Base-by-base conservation (phyloP, 148 eudicot genomes). In the Fagopyrum homotropicum region DNA sequence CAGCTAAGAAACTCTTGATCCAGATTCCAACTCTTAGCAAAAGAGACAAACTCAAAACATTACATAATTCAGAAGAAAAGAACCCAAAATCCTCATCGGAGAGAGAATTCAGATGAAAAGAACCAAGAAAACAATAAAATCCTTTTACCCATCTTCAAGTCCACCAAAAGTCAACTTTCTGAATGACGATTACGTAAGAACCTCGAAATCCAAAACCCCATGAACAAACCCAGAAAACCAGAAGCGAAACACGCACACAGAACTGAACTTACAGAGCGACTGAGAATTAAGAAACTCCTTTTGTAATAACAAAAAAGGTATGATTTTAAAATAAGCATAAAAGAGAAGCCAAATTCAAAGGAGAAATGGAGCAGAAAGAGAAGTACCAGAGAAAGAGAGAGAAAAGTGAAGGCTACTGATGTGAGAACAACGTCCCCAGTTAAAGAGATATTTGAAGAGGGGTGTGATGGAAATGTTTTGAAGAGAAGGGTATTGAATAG, bases 121-220 rank as follows among this genome's bases (percentile, higher is more conserved):
- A 16, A 19, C 64, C 64, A 6, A 6, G 63, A 17, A 57, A 7
- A 57, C 19, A 48, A 16, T 19, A 57, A 57, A 16, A 17, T 12
- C 15, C 19, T 4, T 35, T 64, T 16, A 40, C 70, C 46, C 46
- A 64, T 12, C 40, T 64, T 17, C 70, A 64, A 15, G 70, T 64
- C 70, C 70, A 63, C 69, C 69, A 64, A n/a, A 35, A 64, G 45
- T 64, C 70, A 64, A 64, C 70, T 35, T 45, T 45, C 46, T 11
- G 15, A 14, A 64, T 64, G 7, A 7, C 40, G 9, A 40, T 45
- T 14, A 5, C 70, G 68, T 9, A 61, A 40, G 8, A 64, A 12
- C 70, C 35, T 45, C 30, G 70, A 35, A 64, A 35, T 64, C 7
- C 5, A 40, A 40, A 64, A 40, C 70, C 14, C 45, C 43, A 61